Conservation (phyloP, 2,329 filamentous ascomycete genomes). For the Fragosphaeria purpurea region DNA sequence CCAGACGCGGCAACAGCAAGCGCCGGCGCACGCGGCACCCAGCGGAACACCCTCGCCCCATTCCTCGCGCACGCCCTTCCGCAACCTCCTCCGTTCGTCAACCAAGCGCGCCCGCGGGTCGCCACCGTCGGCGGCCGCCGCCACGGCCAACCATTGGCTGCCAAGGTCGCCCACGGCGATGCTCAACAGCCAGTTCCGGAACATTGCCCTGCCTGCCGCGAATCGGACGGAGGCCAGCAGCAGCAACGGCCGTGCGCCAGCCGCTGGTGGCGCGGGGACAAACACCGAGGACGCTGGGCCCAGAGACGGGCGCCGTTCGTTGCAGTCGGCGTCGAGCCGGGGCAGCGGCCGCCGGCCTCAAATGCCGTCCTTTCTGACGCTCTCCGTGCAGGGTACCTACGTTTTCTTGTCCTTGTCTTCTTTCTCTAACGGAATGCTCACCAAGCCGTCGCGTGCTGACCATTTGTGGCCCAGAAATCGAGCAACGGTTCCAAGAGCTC, state of each 20-base stretch:
- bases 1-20: constrained; percentile 4
- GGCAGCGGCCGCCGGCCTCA: constrained; percentile 9
- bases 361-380: constrained; percentile 18
- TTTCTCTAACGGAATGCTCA: neutral
- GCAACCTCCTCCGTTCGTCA: constrained; percentile 19
- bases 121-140: constrained; percentile 14
- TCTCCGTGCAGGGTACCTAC: constrained; percentile 29
- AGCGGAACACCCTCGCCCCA: neutral
- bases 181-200: constrained; percentile 5
- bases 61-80: constrained; percentile 17
- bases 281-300: too few species aligned
- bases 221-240: neutral
- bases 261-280: neutral
- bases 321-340: neutral
- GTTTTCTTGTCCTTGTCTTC: neutral
- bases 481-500: constrained; percentile 42
- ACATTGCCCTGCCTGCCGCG: constrained; percentile 1
- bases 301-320: neutral
- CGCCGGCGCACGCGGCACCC: constrained; percentile 8
- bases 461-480: constrained; percentile 29
- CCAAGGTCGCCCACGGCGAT: constrained; percentile 12
- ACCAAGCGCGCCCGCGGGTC: constrained; percentile 21
- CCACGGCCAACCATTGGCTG: neutral
- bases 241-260: neutral
- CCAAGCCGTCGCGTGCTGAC: too few species aligned